Evolutionary conservation across 768 basidiomycete genomes (phyloP).

Genomic region (Lyophyllum shimeji): DNA sequence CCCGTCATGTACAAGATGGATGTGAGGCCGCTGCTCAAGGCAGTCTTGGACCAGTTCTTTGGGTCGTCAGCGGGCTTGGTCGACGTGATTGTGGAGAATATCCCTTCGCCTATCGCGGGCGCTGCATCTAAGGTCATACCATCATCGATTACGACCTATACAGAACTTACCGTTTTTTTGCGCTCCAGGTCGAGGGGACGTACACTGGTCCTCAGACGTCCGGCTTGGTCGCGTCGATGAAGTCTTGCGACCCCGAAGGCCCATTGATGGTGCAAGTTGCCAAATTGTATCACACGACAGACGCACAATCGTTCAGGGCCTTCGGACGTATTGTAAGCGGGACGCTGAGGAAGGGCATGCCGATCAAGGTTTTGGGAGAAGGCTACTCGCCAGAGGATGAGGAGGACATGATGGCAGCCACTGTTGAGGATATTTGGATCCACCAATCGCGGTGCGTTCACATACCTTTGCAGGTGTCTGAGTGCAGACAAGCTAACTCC

Average conservation of each 20-base stretch:
- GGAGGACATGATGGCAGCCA: constrained; percentile 91
- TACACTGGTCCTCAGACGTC: constrained; percentile 90
- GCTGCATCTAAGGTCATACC: constrained; percentile 58
- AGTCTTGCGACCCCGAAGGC: constrained; percentile 77
- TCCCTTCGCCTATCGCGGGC: constrained; percentile 76
- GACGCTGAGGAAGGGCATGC: constrained; percentile 78
- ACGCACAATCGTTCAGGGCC: constrained; percentile 95
- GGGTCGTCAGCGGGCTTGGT: constrained; percentile 87
- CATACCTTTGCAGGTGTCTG: not conserved
- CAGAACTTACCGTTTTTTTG: not conserved
- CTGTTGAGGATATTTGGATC: constrained; percentile 88
- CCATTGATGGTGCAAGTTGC: constrained; percentile 92
- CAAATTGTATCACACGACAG: constrained; percentile 95
- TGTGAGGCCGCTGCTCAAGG: constrained; percentile 90
- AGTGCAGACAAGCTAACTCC: constrained; percentile 6
- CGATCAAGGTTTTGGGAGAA: constrained; percentile 95
- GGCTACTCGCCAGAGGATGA: constrained; percentile 99
- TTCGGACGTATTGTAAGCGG: constrained; percentile 95
- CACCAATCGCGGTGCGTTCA: constrained; percentile 77
- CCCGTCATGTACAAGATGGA: constrained; percentile 99
- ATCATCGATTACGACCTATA: not conserved
- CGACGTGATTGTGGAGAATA: constrained; percentile 87
- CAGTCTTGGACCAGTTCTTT: constrained; percentile 94
- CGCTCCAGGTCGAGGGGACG: constrained; percentile 69
- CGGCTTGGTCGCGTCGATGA: constrained; percentile 76